Evolutionary conservation across 2,329 filamentous ascomycete species (phyloP), one percentile per base, ranked within the genome.

Genomic region (Aspergillus chevalieri): DNA sequence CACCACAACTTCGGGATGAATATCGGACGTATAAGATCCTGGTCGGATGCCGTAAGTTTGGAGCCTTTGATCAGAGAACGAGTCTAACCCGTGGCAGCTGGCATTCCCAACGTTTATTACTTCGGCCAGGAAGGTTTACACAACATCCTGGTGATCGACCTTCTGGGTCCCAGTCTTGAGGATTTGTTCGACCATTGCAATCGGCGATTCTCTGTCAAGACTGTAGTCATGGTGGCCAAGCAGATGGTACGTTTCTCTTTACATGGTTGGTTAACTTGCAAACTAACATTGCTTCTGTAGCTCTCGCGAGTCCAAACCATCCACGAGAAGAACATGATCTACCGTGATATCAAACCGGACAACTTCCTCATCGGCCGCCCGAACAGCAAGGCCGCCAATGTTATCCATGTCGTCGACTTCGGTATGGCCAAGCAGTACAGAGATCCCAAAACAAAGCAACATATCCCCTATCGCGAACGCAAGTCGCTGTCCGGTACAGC

Each of bases 341-440:
- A 98, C 74, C 86, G 93, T 60, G 93, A 98, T 68, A 97, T 98
- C 79, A 98, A 98, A 73, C 93, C 93, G 49, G 93, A 98, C 77
- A 98, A 98, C 78, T 97, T 98, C 76, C 81, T 98, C 56, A 96
- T 97, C 63, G 93, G 93, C 48, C 85, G 92, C 44, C 90, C 90
- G 0, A 86, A 85, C 62, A 91, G 90, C 53, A 97, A 97, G 75
- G 82, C 88, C n/a, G 88, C 91, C 64, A 97, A 96, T 69, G 90
- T 97, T 49, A 96, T 98, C 59, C 92, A 98, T 67, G 93, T 97
- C 34, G 91, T 98, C 63, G 93, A 98, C 72, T 98, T 98, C 65
- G 93, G 93, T 64, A 97, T 98, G 93, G 93, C 93, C 56, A 98
- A 98, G 78, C 93, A 97, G 71, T 98, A 97, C 73, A 86, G 93